phyloP scores from a whole-genome alignment of 208 protist species.

The Naegleria lovaniensis region DNA sequence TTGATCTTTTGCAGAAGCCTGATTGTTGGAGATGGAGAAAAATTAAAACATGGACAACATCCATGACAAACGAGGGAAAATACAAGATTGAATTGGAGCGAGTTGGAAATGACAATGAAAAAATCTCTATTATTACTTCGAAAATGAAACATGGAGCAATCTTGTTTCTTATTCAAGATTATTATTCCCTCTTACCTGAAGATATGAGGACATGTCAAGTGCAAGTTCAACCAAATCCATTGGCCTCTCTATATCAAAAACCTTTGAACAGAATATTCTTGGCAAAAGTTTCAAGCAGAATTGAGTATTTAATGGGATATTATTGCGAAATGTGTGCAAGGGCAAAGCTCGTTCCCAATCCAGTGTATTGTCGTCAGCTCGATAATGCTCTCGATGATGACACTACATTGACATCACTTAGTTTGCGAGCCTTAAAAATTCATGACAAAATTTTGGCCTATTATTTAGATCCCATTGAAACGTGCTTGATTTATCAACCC shows the following conservation, averaged over 20 bases:
- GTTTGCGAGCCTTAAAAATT: background rate
- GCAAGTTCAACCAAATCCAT: background rate
- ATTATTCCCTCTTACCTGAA: background rate
- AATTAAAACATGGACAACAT: background rate
- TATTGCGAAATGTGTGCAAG: background rate
- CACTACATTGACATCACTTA: background rate
- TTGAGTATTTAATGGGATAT: background rate
- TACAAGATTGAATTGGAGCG: background rate
- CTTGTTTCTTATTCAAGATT: background rate
- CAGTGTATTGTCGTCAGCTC: background rate
- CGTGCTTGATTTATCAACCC: background rate
- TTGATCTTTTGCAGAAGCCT: background rate
- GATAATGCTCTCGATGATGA: background rate
- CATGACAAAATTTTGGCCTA: background rate
- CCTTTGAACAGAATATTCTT: background rate
- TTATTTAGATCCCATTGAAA: background rate
- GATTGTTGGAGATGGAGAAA: background rate
- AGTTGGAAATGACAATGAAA: background rate
- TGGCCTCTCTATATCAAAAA: background rate
- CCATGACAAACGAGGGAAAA: background rate
- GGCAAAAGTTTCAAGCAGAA: background rate
- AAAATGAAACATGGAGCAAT: background rate
- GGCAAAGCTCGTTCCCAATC: background rate
- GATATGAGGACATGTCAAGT: background rate
- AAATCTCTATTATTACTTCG: background rate